Evolutionary conservation across 495 filamentous ascomycete genomes (phyloP), one percentile per base, ranked within the genome.

Genomic region (Neurospora sp.): DNA sequence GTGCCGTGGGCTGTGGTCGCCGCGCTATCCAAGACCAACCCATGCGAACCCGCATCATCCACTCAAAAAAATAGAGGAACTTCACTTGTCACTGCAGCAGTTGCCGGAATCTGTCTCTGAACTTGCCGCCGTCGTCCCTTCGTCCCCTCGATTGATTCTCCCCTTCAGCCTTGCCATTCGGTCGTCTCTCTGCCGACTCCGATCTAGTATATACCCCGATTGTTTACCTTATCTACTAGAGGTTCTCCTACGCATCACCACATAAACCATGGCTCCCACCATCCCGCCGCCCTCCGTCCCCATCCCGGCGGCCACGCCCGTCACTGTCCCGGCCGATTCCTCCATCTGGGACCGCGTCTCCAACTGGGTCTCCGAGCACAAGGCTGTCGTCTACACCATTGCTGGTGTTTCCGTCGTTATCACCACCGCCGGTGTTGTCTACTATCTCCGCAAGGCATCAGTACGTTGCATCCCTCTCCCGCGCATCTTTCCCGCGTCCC

Each of bases 321-420:
- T 84, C 37, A 78, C 81, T 20, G 70, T 86, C 62, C 78, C 83
- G 11, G 83, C 83, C 74, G 79, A 85, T 48, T 87, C 92, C 74
- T 93, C 94, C 27, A 80, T 96, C 71, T 97, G 93, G 93, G 91
- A 95, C 82, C 90, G 94, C 73, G 83, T 98, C 78, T 92, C 93
- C 75, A 92, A 88, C 82, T 99, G 95, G 94, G 93, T 92, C 35
- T 93, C 94, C 0, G 96, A 98, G 78, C 91, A 99, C 81, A 99
- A 97, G 84, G 92, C 91, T 48, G 86, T 94, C 69, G 96, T 97
- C 46, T 99, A 97, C 82, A 97, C 96, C 75, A 92, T 98, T 83
- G 93, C 93, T 72, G 96, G 95, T 81, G 91, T 97, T 38, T 94
- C 94, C 62, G 89, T 98, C 39, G 93, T 98, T 38, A 92, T 94